These are phyloP conservation scores for Dothideomycetidae sp. DNA, from an alignment of 2,329 filamentous ascomycete genomes.

Conservation along the genomic window DNA sequence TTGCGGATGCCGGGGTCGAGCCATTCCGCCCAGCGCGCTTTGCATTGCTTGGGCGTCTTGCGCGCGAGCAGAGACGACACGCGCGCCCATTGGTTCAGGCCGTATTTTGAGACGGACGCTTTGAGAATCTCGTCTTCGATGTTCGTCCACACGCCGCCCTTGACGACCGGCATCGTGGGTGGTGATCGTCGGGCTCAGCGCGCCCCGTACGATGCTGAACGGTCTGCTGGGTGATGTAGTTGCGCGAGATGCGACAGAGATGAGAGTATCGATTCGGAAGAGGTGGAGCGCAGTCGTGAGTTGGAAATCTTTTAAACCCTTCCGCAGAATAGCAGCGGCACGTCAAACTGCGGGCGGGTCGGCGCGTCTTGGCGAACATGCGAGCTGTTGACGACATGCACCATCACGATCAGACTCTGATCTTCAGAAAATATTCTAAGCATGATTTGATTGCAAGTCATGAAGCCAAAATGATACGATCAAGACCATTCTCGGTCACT, in stretches of 20 bases:
- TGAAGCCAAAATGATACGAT: too few relatives aligned
- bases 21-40: constrained; percentile 97
- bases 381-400: too few relatives aligned
- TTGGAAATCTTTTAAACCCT: constrained; percentile 3
- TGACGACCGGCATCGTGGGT: constrained; percentile 47
- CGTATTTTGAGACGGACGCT: constrained; percentile 86
- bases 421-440: too few relatives aligned
- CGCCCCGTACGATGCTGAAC: too few relatives aligned
- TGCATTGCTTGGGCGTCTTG: constrained; percentile 98
- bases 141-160: constrained; percentile 55
- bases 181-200: neutral
- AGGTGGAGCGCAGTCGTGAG: neutral
- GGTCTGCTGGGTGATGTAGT: neutral
- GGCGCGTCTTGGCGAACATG: too few relatives aligned
- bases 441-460: too few relatives aligned
- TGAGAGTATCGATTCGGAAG: neutral
- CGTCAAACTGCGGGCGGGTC: too few relatives aligned
- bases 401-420: too few relatives aligned
- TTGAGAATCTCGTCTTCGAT: constrained; percentile 93
- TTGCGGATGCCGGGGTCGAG: constrained; percentile 95
- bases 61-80: constrained; percentile 92
- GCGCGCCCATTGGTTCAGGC: constrained; percentile 93
- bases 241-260: too few relatives aligned
- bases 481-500: too few relatives aligned
- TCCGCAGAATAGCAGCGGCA: too few relatives aligned